Base-by-base conservation (phyloP, 139 green algal genomes). In the Ettlia oleoabundans region DNA sequence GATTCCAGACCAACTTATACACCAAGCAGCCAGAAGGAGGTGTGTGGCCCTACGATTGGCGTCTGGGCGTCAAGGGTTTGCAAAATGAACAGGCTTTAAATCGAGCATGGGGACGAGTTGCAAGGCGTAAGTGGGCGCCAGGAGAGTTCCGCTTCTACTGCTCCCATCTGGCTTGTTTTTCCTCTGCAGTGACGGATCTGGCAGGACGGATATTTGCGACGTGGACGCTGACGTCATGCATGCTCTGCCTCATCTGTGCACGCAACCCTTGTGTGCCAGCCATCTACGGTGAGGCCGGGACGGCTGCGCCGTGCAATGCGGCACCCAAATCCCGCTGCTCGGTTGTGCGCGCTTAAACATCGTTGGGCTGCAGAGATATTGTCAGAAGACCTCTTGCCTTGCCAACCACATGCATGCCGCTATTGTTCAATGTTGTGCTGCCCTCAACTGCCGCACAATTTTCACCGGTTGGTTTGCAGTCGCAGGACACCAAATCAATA, bases 281-380 rank as follows among this genome's bases (percentile, higher is more conserved):
- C 22, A 93, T 97, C 26, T 97, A 97, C 64, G 88, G 94, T 96
- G 58, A 40, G 75, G n/a, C n/a, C n/a, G n/a, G n/a, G n/a, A n/a
- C n/a, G n/a, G n/a, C n/a, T n/a, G n/a, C n/a, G n/a, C n/a, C n/a
- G n/a, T n/a, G n/a, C n/a, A n/a, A n/a, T n/a, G n/a, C n/a, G n/a
- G n/a, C n/a, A n/a, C n/a, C n/a, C n/a, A n/a, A n/a, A n/a, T n/a
- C n/a, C 15, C 66, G 2, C 30, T 71, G 64, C 64, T 43, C 61
- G 35, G n/a, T n/a, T 38, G 19, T 3, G 28, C 2, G 28, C 66
- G 7, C 37, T 52, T 8, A 40, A 41, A 42, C 1, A 24, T 38
- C 8, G 40, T 40, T 58, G 67, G 28, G 38, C 26, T 22, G 30
- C 63, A 22, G 26, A n/a, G 63, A 22, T n/a, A 4, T 8, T 24